Evolutionary conservation across 2,329 filamentous ascomycete genomes (phyloP).

Genomic region (Dactylonectria macrodidyma): DNA sequence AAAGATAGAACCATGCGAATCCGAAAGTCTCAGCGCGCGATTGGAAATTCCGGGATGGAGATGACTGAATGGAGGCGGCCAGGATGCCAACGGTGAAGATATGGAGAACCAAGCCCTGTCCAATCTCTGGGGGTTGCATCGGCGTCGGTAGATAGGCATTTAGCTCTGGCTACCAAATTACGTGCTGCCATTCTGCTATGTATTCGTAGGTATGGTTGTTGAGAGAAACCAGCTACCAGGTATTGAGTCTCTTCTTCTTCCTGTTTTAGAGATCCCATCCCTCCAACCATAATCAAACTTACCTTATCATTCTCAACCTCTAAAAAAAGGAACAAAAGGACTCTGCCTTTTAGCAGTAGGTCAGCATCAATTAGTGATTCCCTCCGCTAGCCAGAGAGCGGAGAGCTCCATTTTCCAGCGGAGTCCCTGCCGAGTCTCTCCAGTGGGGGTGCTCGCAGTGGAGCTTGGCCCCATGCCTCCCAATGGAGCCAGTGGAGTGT

Average conservation of each 20-base stretch:
- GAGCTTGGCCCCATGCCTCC: not conserved
- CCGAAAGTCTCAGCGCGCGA: not conserved
- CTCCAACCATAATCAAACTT: no score
- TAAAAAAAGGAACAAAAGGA: no score
- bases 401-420: constrained; percentile 6
- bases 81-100: not conserved
- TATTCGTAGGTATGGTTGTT: no score
- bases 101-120: not conserved
- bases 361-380: no score
- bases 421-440: constrained; percentile 4
- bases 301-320: no score
- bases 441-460: constrained; percentile 5
- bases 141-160: no score
- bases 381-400: not conserved
- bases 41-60: not conserved
- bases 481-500: not conserved
- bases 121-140: not conserved
- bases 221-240: no score
- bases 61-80: not conserved
- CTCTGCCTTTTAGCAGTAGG: not conserved
- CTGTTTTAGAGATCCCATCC: no score
- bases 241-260: no score
- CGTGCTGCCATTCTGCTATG: no score
- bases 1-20: not conserved
- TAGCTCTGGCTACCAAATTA: no score